These are phyloP conservation scores for Taiwanofungus camphoratus DNA, from an alignment of 1,284 basidiomycete species.

Conservation along the genomic window DNA sequence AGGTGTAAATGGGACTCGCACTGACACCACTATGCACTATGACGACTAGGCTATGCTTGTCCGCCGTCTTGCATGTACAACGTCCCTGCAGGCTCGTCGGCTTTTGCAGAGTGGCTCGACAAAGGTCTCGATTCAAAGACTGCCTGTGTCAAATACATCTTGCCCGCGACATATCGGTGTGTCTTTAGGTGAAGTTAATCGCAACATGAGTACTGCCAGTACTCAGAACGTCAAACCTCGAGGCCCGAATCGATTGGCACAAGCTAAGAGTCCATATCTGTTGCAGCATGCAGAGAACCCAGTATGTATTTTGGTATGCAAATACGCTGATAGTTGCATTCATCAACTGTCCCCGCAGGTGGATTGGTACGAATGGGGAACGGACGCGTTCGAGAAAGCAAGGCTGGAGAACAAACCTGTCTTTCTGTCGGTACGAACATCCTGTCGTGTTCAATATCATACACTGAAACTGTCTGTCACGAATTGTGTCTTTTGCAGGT, in stretches of 20 bases:
- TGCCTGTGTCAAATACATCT: too few relatives aligned
- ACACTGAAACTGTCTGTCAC: too few relatives aligned
- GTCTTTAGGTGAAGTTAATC: too few relatives aligned
- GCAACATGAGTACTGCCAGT: slow-evolving; percentile 4
- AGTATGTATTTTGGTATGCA: slow-evolving; percentile 23
- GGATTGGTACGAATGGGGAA: slow-evolving; percentile 40
- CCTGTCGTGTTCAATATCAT: neutral
- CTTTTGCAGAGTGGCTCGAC: too few relatives aligned
- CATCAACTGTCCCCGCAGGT: slow-evolving; percentile 9
- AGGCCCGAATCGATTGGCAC: slow-evolving; percentile 28
- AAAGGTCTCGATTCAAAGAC: too few relatives aligned
- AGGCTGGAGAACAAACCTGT: slow-evolving; percentile 35
- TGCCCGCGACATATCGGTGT: too few relatives aligned
- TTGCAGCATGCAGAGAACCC: slow-evolving; percentile 40
- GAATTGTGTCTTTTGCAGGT: slow-evolving; percentile 27
- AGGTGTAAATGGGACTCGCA: too few relatives aligned
- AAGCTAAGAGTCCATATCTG: slow-evolving; percentile 38
- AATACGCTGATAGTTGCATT: neutral
- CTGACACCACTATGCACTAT: too few relatives aligned
- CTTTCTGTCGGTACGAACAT: slow-evolving; percentile 33
- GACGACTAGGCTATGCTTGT: too few relatives aligned
- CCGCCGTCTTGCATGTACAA: too few relatives aligned
- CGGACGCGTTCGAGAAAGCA: slow-evolving; percentile 35
- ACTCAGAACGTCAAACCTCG: neutral
- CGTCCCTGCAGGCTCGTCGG: too few relatives aligned